Evolutionary conservation across 2,329 filamentous ascomycete species (phyloP), one percentile per base, ranked within the genome.

Genomic region (Ustulina deusta): DNA sequence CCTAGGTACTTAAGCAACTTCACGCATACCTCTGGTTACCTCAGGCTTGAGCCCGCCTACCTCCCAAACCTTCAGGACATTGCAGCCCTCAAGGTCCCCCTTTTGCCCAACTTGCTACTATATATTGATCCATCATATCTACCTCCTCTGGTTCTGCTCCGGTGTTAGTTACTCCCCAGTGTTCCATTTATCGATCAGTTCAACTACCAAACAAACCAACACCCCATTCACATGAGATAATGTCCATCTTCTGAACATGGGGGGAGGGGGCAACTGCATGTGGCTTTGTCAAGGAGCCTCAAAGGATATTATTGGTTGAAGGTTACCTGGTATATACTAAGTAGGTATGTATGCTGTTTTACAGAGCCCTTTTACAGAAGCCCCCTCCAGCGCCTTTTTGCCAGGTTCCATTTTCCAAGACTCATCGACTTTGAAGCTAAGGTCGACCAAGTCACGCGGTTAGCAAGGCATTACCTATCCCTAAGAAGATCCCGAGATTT

Each of bases 401-500:
- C n/a, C 11, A 40, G 54, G 51, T 59, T 29, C 49, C 40, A 52
- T 46, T 9, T 46, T 5, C 52, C 29, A 20, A 61, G 25, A 25
- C 56, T 7, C 32, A 36, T 58, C 36, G n/a, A 42, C 34, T 20
- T 22, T 9, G 15, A 15, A 59, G 65, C 40, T 57, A 34, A 38
- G 49, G 46, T 40, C 27, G 42, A 20, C 34, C 22, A 55, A 64
- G 56, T 61, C 63, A 64, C 57, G 17, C 58, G 54, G 49, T 51
- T 55, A 56, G 40, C 56, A 27, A 51, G 63, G 48, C 38, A 20
- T 51, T 40, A 38, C 11, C 52, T 49, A 59, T 66, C 34, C 32
- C 60, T 25, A 56, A 64, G 68, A 40, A 75, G 72, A 76, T 76
- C 46, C 74, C 74, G 74, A 76, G 73, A 69, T 76, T 74, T 66